phyloP scores from a whole-genome alignment of 805 yeast species.

The Metschnikowia kunwiensis region DNA sequence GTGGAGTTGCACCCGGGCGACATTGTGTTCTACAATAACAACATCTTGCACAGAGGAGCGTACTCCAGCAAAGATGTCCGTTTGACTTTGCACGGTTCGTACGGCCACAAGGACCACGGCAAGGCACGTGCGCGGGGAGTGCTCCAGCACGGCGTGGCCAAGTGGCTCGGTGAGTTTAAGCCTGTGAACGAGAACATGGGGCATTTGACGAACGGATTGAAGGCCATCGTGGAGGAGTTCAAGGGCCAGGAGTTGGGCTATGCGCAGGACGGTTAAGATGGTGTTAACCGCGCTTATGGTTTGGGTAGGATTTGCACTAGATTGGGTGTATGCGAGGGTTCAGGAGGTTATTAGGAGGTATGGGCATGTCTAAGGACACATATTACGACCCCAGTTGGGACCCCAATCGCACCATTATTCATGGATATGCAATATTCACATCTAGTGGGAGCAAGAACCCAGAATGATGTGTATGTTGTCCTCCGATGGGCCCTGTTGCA shows the following conservation, averaged over 20 bases:
- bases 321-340: too few species aligned
- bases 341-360: too few species aligned
- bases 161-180: constrained; percentile 41
- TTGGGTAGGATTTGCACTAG: too few species aligned
- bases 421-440: too few species aligned
- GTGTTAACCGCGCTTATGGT: too few species aligned
- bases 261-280: constrained; percentile 39
- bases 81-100: constrained; percentile 49
- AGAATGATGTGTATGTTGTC: too few species aligned
- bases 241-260: constrained; percentile 35
- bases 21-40: constrained; percentile 48
- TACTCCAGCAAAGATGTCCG: constrained; percentile 39
- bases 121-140: constrained; percentile 46
- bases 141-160: constrained; percentile 51
- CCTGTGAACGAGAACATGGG: constrained; percentile 30
- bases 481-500: too few species aligned
- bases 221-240: constrained; percentile 27
- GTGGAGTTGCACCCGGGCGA: constrained; percentile 50
- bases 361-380: too few species aligned
- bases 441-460: too few species aligned
- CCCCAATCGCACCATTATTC: too few species aligned
- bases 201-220: constrained; percentile 29
- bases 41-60: constrained; percentile 47
- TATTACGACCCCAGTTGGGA: too few species aligned
- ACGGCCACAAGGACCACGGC: constrained; percentile 44